Conservation (phyloP, 2,329 filamentous ascomycete species). For the Fusarium decemcellulare region DNA sequence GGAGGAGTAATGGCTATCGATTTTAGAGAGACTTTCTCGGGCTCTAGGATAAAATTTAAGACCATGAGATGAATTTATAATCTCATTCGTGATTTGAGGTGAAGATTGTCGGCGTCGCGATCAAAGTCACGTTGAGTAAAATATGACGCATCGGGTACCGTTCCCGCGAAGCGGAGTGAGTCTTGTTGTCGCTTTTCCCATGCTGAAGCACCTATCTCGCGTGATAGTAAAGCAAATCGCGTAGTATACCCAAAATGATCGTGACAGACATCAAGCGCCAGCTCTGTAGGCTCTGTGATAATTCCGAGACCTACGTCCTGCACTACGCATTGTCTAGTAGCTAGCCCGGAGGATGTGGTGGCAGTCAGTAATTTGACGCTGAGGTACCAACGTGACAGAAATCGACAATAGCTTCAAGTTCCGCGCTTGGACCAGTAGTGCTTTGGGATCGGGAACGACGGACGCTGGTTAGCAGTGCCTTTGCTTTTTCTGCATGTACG, state of each 20-base stretch:
- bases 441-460: neutral
- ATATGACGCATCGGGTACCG: neutral
- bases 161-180: neutral
- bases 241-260: neutral
- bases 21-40: neutral
- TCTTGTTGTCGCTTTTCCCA: neutral
- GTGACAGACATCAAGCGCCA: neutral
- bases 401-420: constrained; percentile 2
- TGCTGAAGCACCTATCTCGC: constrained; percentile 8
- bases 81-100: neutral
- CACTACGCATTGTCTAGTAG: neutral
- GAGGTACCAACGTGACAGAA: constrained; percentile 3
- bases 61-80: neutral
- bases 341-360: neutral
- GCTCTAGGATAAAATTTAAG: neutral
- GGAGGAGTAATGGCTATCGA: neutral
- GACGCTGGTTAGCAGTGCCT: neutral
- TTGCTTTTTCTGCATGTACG: neutral
- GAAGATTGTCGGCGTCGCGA: neutral
- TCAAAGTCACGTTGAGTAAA: neutral
- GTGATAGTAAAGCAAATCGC: neutral
- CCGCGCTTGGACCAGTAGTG: neutral
- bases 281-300: neutral
- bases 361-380: neutral
- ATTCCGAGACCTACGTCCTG: neutral